phyloP scores from a whole-genome alignment of 352 stramenopile genomes.

The Globisporangium iwayamae region DNA sequence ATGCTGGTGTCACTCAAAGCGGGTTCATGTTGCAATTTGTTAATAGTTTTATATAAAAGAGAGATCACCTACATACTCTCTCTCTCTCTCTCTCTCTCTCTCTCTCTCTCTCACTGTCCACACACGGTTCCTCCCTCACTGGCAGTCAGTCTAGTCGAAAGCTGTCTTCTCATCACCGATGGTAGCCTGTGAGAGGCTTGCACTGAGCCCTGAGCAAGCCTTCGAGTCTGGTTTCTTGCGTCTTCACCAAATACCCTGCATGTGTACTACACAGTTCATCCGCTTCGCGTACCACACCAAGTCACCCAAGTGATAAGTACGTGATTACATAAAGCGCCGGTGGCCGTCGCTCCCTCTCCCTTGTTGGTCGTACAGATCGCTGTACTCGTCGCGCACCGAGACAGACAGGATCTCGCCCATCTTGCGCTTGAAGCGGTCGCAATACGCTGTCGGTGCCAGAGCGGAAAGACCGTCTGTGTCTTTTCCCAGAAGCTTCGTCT shows the following conservation, averaged over 20 bases:
- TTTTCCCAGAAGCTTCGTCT: conserved; percentile 80
- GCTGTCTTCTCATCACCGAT: neutral
- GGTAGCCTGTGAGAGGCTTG: neutral
- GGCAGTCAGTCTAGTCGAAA: neutral
- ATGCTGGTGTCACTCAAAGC: neutral
- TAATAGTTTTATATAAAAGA: conserved; percentile 14
- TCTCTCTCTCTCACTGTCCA: neutral
- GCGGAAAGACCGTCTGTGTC: conserved; percentile 80
- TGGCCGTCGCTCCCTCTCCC: conserved; percentile 27
- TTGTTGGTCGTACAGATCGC: conserved; percentile 32
- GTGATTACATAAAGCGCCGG: conserved; percentile 51
- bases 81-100: neutral
- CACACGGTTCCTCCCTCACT: neutral
- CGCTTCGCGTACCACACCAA: neutral
- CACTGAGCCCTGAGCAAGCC: neutral
- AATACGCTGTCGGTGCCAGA: conserved; percentile 78
- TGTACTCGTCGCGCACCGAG: conserved; percentile 61
- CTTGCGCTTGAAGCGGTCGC: conserved; percentile 85
- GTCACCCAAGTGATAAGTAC: neutral
- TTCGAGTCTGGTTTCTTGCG: neutral
- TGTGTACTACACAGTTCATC: neutral
- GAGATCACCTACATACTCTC: neutral
- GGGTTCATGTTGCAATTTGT: conserved; percentile 7
- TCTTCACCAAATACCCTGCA: conserved; percentile 5
- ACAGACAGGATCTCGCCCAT: conserved; percentile 85